Base-by-base conservation (phyloP, 2,329 filamentous ascomycete species). In the Hysterium pulicare region DNA sequence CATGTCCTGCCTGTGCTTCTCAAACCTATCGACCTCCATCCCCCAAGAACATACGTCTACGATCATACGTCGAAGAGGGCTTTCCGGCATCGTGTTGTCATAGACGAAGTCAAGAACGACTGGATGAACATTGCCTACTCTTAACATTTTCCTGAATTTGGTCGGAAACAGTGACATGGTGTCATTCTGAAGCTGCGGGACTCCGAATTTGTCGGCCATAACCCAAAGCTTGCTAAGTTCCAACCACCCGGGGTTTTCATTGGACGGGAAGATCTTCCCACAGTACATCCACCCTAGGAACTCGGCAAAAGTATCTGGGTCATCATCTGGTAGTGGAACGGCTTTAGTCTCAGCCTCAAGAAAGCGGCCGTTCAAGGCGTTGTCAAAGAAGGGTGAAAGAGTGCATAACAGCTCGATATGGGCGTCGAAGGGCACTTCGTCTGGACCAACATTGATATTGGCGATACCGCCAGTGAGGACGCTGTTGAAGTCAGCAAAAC, bases 351-450 rank as follows among this genome's bases (percentile, higher is more conserved):
- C 22, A 13, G 42, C 42, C 38, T 48, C 46, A 28, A 42, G 21
- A 30, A 44, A 42, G 24, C 35, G 37, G 19, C 44, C 42, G 15
- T 42, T 34, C 16, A 54, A 40, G 2, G 45, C 45, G 17, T 47
- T 37, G 31, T 45, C 40, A 38, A 51, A 50, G 41, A 50, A 51
- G n/a, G 45, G 33, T 4, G 51, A 54, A 28, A 44, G 38, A 20
- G 21, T 30, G 38, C 47, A 47, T 8, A 53, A 40, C 4, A 54
- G 44, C 21, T 41, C 42, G 24, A 48, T 48, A 40, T 54, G 51
- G 4, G 47, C 46, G 15, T 40, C 36, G 40, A 54, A 51, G 2
- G 39, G 40, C 7, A 41, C 19, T 3, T 39, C 40, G 3, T 43
- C 19, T 10, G 22, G 13, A 19, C 47, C 45, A 23, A 50, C 42